Conservation (phyloP, 2,329 filamentous ascomycete genomes). For the Ramularia endophylla region DNA sequence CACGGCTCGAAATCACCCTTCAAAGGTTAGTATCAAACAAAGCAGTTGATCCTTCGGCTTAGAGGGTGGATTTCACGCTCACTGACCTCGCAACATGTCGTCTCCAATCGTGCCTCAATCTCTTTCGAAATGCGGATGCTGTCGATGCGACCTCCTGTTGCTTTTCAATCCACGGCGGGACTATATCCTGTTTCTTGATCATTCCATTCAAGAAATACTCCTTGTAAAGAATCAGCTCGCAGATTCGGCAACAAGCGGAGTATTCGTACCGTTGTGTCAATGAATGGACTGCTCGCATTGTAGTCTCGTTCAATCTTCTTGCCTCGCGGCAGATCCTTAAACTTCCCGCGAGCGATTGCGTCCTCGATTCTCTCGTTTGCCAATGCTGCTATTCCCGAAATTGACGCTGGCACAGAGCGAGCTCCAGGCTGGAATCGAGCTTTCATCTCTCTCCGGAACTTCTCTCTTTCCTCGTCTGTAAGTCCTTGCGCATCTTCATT, state of each 20-base stretch:
- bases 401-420: constrained; percentile 65
- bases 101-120: constrained; percentile 78
- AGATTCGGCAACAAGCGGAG: neutral
- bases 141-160: constrained; percentile 57
- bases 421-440: constrained; percentile 73
- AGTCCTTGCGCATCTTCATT: constrained; percentile 51
- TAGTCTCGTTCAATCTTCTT: constrained; percentile 75
- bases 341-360: constrained; percentile 85
- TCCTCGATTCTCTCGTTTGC: constrained; percentile 93
- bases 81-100: constrained; percentile 56
- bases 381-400: constrained; percentile 72
- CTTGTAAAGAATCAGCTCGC: neutral
- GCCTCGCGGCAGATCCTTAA: constrained; percentile 76
- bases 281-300: constrained; percentile 77
- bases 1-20: constrained; percentile 67
- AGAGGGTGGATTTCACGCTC: constrained; percentile 78
- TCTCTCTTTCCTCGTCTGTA: constrained; percentile 66
- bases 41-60: too few species aligned
- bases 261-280: constrained; percentile 65
- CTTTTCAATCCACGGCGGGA: constrained; percentile 98
- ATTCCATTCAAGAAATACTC: constrained; percentile 99
- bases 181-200: constrained; percentile 91
- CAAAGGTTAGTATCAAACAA: constrained; percentile 34
- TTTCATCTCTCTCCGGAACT: constrained; percentile 65
- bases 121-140: constrained; percentile 61